A percentile compares a stretch with the other conserved stretches of the same genome.
Evolutionary conservation across 306 rosid genomes (phyloP).

Genomic region (Pyrus pyrifolia): DNA sequence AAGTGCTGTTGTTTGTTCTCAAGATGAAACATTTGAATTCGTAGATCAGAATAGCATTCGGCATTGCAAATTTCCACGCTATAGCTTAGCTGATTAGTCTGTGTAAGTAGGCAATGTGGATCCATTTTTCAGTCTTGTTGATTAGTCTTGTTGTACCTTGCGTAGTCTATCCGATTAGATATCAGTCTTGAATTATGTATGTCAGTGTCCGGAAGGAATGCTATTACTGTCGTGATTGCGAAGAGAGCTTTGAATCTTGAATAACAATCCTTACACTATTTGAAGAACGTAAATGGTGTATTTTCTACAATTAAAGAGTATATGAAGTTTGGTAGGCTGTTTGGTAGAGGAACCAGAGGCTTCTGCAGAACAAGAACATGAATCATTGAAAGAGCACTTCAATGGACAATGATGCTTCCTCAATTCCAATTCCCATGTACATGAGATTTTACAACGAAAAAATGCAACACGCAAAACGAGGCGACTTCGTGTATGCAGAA

Average conservation of each 20-base stretch:
- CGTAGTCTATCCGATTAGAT: neutral
- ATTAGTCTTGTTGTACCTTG: neutral
- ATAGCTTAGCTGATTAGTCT: neutral
- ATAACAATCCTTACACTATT: neutral
- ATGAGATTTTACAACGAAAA: neutral
- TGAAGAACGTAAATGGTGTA: neutral
- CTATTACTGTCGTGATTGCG: neutral
- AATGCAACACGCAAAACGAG: no score
- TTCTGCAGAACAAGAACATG: neutral
- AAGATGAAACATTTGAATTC: constrained; percentile 2
- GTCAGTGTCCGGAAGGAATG: neutral
- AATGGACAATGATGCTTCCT: neutral
- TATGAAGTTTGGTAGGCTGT: neutral
- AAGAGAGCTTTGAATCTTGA: neutral
- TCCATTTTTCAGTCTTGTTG: neutral
- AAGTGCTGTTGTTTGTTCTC: neutral
- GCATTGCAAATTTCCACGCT: neutral
- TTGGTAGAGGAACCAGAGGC: neutral
- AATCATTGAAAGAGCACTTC: neutral
- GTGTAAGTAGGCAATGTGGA: neutral
- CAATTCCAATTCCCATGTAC: neutral
- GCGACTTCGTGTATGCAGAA: fast-evolving
- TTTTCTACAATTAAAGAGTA: neutral
- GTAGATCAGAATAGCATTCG: neutral
- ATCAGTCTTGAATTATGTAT: neutral